Evolutionary conservation across 1,139 yeast species (phyloP).

Genomic region (Debaryomycetaceae sp.): DNA sequence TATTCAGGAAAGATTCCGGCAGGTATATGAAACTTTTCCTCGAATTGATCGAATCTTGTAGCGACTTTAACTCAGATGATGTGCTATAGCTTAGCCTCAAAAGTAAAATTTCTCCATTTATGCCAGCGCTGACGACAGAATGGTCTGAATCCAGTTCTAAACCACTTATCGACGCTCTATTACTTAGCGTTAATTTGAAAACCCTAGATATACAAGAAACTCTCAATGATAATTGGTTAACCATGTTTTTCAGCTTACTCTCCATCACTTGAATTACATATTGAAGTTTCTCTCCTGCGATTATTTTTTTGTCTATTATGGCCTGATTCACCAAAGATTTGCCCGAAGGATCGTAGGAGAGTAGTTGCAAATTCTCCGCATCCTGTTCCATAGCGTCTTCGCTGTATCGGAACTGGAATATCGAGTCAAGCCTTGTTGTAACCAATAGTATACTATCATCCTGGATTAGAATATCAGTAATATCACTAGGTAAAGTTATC

Average conservation of each 20-base stretch:
- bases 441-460: conserved; percentile 22
- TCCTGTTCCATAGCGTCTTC: conserved; percentile 8
- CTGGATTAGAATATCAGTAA: conserved; percentile 29
- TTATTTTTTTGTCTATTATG: conserved; percentile 19
- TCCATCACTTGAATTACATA: conserved; percentile 32
- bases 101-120: conserved; percentile 47
- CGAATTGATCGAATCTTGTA: conserved; percentile 5
- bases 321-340: conserved; percentile 40
- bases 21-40: conserved; percentile 11
- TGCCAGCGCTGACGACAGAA: conserved; percentile 36
- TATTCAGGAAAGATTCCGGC: conserved; percentile 12
- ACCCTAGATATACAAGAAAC: conserved; percentile 46
- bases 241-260: background rate
- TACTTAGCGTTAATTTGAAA: conserved; percentile 20
- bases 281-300: conserved; percentile 43
- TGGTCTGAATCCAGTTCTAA: background rate
- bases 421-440: conserved; percentile 41
- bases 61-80: conserved; percentile 11
- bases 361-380: conserved; percentile 11
- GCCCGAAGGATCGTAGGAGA: conserved; percentile 33
- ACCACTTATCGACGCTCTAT: background rate
- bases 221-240: conserved; percentile 12
- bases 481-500: conserved; percentile 33
- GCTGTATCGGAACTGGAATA: conserved; percentile 22
- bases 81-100: conserved; percentile 16